phyloP scores from a whole-genome alignment of 2,329 filamentous ascomycete species.

The Mariannaea elegans region DNA sequence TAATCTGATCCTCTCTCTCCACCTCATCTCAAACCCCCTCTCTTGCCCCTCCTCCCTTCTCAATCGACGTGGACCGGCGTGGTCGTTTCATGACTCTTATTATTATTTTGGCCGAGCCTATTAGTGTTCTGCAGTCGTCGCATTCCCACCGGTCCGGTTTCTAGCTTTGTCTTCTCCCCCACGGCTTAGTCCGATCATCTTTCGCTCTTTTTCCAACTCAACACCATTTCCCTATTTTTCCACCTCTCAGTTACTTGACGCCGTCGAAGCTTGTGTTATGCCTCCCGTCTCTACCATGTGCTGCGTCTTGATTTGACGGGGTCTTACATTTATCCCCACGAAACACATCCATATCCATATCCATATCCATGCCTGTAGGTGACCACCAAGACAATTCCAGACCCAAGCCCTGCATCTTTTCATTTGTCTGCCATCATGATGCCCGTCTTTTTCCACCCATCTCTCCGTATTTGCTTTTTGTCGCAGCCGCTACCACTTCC shows the following conservation, averaged over 20 bases:
- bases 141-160: background rate
- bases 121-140: background rate
- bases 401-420: conserved; percentile 4
- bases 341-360: background rate
- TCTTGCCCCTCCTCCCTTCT: background rate
- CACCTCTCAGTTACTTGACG: background rate
- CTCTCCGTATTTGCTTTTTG: conserved; percentile 6
- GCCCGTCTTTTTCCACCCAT: background rate
- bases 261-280: background rate
- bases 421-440: background rate
- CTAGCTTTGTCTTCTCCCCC: conserved; percentile 3
- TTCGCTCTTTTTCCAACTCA: background rate
- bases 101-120: background rate
- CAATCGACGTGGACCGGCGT: background rate
- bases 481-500: background rate
- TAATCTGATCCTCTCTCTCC: conserved; percentile 2
- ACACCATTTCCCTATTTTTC: background rate
- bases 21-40: background rate
- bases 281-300: background rate
- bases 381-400: conserved; percentile 8
- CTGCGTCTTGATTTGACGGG: conserved; percentile 12
- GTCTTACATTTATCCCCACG: conserved; percentile 12
- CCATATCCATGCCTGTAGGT: conserved; percentile 12
- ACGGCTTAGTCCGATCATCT: conserved; percentile 9
- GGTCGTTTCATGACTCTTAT: background rate